phyloP scores from a whole-genome alignment of 2,329 filamentous ascomycete genomes.

The Phialemoniopsis sp. region DNA sequence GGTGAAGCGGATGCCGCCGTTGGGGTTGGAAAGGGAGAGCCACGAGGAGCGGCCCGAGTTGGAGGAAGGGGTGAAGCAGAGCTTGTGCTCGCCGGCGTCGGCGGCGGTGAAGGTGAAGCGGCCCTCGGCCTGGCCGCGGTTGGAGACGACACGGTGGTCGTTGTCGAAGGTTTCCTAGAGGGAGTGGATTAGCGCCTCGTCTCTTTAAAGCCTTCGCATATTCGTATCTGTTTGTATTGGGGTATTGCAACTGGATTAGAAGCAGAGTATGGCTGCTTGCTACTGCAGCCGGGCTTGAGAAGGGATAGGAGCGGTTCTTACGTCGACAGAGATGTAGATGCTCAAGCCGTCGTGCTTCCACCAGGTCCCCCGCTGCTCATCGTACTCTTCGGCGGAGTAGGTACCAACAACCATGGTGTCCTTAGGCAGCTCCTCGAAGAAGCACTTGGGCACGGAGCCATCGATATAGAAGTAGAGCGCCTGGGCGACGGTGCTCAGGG shows the following conservation, averaged over 20 bases:
- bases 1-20: slow-evolving; percentile 76
- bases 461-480: slow-evolving; percentile 97
- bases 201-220: too few relatives aligned
- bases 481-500: slow-evolving; percentile 63
- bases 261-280: neutral
- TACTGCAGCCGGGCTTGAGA: too few relatives aligned
- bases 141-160: slow-evolving; percentile 91
- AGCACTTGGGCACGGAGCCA: slow-evolving; percentile 81
- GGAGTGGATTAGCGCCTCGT: slow-evolving; percentile 4
- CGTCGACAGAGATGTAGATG: slow-evolving; percentile 89
- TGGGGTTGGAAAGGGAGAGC: slow-evolving; percentile 57
- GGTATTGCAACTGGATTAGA: neutral
- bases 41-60: slow-evolving; percentile 66
- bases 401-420: slow-evolving; percentile 94
- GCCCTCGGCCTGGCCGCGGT: slow-evolving; percentile 70
- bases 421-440: slow-evolving; percentile 97
- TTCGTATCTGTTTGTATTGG: too few relatives aligned
- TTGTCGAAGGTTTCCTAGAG: slow-evolving; percentile 86
- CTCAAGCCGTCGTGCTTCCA: slow-evolving; percentile 68
- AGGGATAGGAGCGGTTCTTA: slow-evolving; percentile 26
- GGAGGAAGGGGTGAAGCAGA: slow-evolving; percentile 88
- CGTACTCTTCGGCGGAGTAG: slow-evolving; percentile 82
- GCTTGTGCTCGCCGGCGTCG: slow-evolving; percentile 90
- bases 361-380: slow-evolving; percentile 66
- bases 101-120: slow-evolving; percentile 95